Evolutionary conservation across 2,329 filamentous ascomycete species (phyloP).

Genomic region (Diaporthe caulivora): DNA sequence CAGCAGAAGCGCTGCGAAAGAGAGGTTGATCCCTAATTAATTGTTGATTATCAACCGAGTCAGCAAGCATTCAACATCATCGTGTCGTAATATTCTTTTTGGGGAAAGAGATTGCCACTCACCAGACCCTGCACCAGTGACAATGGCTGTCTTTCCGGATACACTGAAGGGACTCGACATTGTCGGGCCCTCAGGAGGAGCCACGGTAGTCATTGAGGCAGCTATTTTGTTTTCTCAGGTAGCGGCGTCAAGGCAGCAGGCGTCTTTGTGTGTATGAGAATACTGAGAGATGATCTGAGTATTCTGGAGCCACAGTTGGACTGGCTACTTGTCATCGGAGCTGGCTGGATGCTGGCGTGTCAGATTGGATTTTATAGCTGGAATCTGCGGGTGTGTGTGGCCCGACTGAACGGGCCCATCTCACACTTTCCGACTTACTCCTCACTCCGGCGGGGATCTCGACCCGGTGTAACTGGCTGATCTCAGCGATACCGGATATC

Average conservation of each 20-base stretch:
- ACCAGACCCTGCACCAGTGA: conserved; percentile 68
- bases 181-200: neutral
- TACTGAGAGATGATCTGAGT: neutral
- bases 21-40: conserved; percentile 56
- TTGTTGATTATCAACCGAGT: neutral
- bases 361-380: neutral
- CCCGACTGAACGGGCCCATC: conserved; percentile 17
- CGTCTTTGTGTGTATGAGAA: neutral
- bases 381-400: neutral
- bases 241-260: neutral
- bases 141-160: conserved; percentile 61
- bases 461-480: conserved; percentile 3
- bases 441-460: conserved; percentile 1
- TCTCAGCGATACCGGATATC: conserved; percentile 20
- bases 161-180: conserved; percentile 44
- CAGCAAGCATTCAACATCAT: neutral
- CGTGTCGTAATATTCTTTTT: accelerated
- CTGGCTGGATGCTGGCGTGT: neutral
- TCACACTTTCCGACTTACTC: conserved; percentile 3
- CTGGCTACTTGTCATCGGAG: neutral
- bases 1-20: conserved; percentile 58
- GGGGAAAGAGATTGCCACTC: conserved; percentile 32
- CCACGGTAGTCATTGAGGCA: neutral
- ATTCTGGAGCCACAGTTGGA: neutral
- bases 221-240: too few species aligned